These are phyloP conservation scores for Boletus pseudo-olivaceus DNA, from an alignment of 768 basidiomycete genomes.

Conservation along the genomic window DNA sequence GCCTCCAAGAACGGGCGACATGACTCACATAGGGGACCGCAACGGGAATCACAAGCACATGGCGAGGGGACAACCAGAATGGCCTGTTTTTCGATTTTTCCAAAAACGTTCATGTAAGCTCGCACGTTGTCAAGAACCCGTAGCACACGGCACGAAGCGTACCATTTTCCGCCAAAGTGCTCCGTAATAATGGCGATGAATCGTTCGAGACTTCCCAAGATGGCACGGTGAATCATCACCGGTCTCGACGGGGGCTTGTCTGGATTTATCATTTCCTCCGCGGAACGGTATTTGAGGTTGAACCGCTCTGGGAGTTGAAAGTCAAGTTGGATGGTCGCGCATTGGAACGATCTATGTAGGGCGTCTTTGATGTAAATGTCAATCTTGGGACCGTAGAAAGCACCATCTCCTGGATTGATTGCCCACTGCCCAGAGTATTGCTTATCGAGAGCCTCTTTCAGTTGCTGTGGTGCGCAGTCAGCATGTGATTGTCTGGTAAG, in stretches of 20 bases:
- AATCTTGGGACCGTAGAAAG: slow-evolving; percentile 99
- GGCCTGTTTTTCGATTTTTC: slow-evolving; percentile 54
- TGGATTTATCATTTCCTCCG: slow-evolving; percentile 53
- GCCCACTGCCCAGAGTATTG: slow-evolving; percentile 88
- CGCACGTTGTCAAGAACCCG: neutral
- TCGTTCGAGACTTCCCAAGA: slow-evolving; percentile 88
- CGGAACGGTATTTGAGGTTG: slow-evolving; percentile 86
- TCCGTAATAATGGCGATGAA: slow-evolving; percentile 98
- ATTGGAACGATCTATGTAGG: slow-evolving; percentile 90
- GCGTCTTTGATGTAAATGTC: slow-evolving; percentile 97
- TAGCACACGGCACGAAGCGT: slow-evolving; percentile 16
- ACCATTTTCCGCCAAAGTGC: slow-evolving; percentile 98
- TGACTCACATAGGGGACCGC: slow-evolving; percentile 78
- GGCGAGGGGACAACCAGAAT: slow-evolving; percentile 97
- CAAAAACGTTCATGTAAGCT: neutral
- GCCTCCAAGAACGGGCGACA: neutral
- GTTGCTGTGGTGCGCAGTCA: slow-evolving; percentile 53
- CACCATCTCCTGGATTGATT: slow-evolving; percentile 93
- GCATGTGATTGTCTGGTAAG: neutral
- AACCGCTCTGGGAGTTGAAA: slow-evolving; percentile 98
- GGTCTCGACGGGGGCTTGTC: slow-evolving; percentile 66
- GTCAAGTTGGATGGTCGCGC: slow-evolving; percentile 97
- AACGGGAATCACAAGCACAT: slow-evolving; percentile 92
- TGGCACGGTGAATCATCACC: slow-evolving; percentile 98
- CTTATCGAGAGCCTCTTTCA: slow-evolving; percentile 77